Percentiles rank a stretch among this genome's conserved stretches.
Conservation (phyloP, 1,284 basidiomycete genomes). For the Ustilago cynodontis region DNA sequence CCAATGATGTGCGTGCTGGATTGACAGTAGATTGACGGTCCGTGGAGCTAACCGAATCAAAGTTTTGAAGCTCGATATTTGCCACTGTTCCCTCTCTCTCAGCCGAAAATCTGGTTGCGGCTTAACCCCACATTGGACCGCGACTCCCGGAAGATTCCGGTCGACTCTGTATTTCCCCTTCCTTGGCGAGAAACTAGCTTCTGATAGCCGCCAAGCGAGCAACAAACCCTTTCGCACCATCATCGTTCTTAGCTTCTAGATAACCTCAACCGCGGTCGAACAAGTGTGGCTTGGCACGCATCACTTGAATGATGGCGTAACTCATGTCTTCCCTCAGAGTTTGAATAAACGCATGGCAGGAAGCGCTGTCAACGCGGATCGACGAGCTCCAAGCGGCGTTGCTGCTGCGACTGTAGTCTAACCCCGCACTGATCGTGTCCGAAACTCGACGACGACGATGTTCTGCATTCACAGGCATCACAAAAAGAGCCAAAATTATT, state of each 20-base stretch:
- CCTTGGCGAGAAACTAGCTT: background rate
- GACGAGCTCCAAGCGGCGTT: background rate
- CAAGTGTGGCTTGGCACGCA: slow-evolving; percentile 2
- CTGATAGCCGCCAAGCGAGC: background rate
- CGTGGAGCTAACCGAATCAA: background rate
- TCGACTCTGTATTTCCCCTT: background rate
- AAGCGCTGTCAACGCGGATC: background rate
- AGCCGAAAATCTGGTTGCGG: background rate
- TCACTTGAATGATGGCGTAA: background rate
- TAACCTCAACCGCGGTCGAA: slow-evolving; percentile 5
- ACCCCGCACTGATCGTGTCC: background rate
- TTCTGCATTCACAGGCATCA: too few relatives aligned
- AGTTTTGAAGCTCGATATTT: background rate
- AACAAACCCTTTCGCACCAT: background rate
- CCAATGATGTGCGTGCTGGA: background rate
- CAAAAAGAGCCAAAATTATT: too few relatives aligned
- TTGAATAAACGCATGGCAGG: background rate
- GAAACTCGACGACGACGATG: too few relatives aligned
- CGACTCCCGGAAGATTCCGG: background rate
- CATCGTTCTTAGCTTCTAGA: background rate
- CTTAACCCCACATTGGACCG: background rate
- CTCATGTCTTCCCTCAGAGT: background rate
- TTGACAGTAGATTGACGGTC: background rate
- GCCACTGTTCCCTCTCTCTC: background rate
- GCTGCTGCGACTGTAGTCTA: too few relatives aligned